Conservation (phyloP, 805 yeast genomes). For the Barnettozyma siamensis region DNA sequence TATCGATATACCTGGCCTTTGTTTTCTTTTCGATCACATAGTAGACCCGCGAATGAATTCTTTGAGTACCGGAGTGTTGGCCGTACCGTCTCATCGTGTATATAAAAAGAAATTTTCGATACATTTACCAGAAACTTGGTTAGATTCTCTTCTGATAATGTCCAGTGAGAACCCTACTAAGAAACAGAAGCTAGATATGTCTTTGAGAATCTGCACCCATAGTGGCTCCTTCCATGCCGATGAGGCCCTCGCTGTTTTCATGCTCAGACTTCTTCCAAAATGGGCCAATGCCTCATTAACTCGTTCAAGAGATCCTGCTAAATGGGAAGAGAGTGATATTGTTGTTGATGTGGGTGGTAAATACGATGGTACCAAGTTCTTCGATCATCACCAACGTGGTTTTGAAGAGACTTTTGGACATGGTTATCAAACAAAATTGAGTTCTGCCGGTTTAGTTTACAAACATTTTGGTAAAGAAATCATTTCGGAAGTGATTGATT, state of each 20-base stretch:
- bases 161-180: constrained; percentile 8
- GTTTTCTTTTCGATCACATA: too few relatives aligned
- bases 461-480: constrained; percentile 78
- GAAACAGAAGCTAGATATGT: constrained; percentile 26
- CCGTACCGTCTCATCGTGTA: neutral
- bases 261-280: constrained; percentile 68
- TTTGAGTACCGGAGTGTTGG: too few relatives aligned
- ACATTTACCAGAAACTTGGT: neutral
- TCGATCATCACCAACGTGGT: constrained; percentile 96
- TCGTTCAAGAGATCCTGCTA: constrained; percentile 77
- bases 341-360: constrained; percentile 94
- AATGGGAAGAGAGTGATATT: constrained; percentile 83
- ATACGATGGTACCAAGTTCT: constrained; percentile 79
- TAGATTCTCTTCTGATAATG: neutral
- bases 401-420: constrained; percentile 69
- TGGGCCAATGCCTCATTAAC: constrained; percentile 61
- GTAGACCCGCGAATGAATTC: too few relatives aligned
- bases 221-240: constrained; percentile 97
- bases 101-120: neutral
- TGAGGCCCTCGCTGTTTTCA: constrained; percentile 88
- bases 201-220: constrained; percentile 75
- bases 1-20: too few relatives aligned
- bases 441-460: constrained; percentile 91
- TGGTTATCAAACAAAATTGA: constrained; percentile 66
- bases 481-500: constrained; percentile 45